Conservation (phyloP, 129 eudicot genomes). For the Tagetes erecta region DNA sequence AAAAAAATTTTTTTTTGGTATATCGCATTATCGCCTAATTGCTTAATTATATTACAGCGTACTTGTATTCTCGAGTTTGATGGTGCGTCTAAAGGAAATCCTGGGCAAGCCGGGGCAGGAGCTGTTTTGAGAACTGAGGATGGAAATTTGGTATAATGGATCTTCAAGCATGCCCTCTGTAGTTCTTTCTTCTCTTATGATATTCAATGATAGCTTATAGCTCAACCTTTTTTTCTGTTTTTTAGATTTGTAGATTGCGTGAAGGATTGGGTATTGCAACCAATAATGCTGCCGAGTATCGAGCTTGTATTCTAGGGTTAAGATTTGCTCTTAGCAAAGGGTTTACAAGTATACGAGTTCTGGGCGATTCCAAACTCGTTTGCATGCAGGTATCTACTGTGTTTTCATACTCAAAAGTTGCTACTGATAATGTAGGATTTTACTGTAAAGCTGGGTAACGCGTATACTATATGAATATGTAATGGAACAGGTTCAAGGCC, state of each 20-base stretch:
- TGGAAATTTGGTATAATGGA: constrained; percentile 61
- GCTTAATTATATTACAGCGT: constrained; percentile 45
- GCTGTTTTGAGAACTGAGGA: constrained; percentile 73
- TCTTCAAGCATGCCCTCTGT: background rate
- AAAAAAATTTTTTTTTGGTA: background rate
- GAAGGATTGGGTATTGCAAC: constrained; percentile 95
- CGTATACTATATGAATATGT: background rate
- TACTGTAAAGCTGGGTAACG: background rate
- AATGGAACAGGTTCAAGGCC: constrained; percentile 72
- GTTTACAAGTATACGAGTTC: constrained; percentile 73
- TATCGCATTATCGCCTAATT: constrained; percentile 21
- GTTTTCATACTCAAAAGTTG: background rate
- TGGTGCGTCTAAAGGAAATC: constrained; percentile 99
- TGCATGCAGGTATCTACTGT: constrained; percentile 79
- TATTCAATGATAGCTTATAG: background rate
- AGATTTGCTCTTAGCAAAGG: constrained; percentile 85
- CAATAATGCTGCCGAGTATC: constrained; percentile 87
- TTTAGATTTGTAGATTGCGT: constrained; percentile 82
- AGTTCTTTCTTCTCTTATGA: constrained; percentile 4
- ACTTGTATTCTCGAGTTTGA: constrained; percentile 90
- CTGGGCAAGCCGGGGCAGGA: constrained; percentile 99
- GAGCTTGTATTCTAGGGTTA: constrained; percentile 85
- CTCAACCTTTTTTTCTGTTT: background rate
- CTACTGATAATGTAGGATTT: background rate
- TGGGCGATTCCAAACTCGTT: constrained; percentile 93